A percentile compares a stretch with the other conserved stretches of the same genome.
Evolutionary conservation across 495 filamentous ascomycete species (phyloP).

Genomic region (Eremomyces bilateralis): DNA sequence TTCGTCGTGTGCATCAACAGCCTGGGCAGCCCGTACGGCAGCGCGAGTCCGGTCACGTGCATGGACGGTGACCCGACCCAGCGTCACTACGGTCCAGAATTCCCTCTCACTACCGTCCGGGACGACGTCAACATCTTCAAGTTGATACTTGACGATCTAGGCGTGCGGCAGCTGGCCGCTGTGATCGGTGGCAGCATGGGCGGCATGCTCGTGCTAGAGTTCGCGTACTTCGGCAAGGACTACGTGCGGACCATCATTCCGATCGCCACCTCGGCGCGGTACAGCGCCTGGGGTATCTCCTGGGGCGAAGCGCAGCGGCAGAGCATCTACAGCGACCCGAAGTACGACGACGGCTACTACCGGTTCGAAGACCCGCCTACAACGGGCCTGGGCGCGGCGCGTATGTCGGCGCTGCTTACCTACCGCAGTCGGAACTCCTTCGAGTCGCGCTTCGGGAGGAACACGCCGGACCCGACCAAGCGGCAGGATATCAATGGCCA

Average conservation of each 20-base stretch:
- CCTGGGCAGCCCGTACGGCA: slow-evolving; percentile 89
- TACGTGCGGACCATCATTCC: slow-evolving; percentile 83
- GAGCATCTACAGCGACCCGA: slow-evolving; percentile 94
- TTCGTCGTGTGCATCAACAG: slow-evolving; percentile 94
- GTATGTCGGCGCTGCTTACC: slow-evolving; percentile 89
- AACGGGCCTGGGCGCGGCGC: slow-evolving; percentile 75
- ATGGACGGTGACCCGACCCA: slow-evolving; percentile 56
- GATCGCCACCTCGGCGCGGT: slow-evolving; percentile 82
- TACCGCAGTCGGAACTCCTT: slow-evolving; percentile 95
- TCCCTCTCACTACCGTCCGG: slow-evolving; percentile 80
- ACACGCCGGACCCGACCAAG: slow-evolving; percentile 65
- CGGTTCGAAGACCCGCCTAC: slow-evolving; percentile 45
- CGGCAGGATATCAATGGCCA: slow-evolving; percentile 52
- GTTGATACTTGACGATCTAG: slow-evolving; percentile 71
- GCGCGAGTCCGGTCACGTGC: slow-evolving; percentile 78
- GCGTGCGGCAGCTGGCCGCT: slow-evolving; percentile 64
- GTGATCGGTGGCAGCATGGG: slow-evolving; percentile 97
- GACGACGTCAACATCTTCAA: slow-evolving; percentile 96
- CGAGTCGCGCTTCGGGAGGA: slow-evolving; percentile 82
- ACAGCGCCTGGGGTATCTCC: slow-evolving; percentile 98
- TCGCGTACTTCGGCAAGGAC: slow-evolving; percentile 86
- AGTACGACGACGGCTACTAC: slow-evolving; percentile 96
- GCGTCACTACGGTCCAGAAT: slow-evolving; percentile 80
- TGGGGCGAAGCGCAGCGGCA: slow-evolving; percentile 97
- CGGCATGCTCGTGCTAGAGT: slow-evolving; percentile 91